Evolutionary conservation across 306 rosid species (phyloP), one percentile per base, ranked within the genome.

Genomic region (Dalbergia cultrata): DNA sequence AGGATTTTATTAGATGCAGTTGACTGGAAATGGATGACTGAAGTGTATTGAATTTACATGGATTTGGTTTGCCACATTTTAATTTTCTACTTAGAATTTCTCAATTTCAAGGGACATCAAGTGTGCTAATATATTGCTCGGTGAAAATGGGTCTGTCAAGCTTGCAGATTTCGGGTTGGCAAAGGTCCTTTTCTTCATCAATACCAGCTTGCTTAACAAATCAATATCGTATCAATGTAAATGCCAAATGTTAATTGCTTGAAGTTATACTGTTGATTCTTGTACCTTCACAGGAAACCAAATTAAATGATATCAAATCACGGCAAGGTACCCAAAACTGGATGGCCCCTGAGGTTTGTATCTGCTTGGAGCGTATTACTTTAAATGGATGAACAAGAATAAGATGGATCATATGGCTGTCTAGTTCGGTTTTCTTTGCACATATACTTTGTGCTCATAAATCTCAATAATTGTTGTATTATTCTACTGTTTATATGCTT

Each of bases 121-220:
- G 82, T 87, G 90, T 64, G 86, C 80, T 74, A 87, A 87, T 70
- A 87, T 87, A 87, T 60, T 87, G 83, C 86, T 87, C 54, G 84
- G 84, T 65, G 84, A 84, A 70, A 84, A 44, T 71, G 88, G 88
- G 8, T 84, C 78, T 0, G 90, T 87, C 68, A 87, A 87, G 83
- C 90, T 87, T 52, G 88, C 90, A 70, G 90, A 87, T 79, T 87
- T 87, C 81, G 90, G 90, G 34, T 53, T 87, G 79, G 90, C 90
- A 41, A 87, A 87, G 90, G 90, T 87, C 34, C 33, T 52, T 67
- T 52, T 77, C 34, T 63, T 57, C 7, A 44, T 21, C 44, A 34
- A 66, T 57, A 78, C 39, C 26, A 79, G 31, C 7, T 41, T 37
- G 62, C 72, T 59, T 6, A 13, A 26, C 31, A 26, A 44, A 16